Evolutionary conservation across 257 asterid species (phyloP).

Genomic region (Handroanthus guayacan): DNA sequence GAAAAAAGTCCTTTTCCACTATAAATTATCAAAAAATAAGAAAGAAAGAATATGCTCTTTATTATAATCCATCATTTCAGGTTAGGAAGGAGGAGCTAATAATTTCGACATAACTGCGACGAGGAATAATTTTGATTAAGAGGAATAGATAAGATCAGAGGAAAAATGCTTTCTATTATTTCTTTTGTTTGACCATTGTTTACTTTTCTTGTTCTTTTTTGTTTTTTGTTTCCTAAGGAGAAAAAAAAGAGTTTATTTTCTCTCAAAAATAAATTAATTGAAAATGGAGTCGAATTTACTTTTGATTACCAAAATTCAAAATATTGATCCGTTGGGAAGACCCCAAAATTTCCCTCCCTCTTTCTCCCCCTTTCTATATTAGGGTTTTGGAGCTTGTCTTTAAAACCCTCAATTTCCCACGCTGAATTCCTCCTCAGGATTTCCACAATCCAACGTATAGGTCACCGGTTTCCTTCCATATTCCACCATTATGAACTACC

Average conservation of each 20-base stretch:
- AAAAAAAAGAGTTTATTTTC: background rate
- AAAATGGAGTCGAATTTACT: background rate
- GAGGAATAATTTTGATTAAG: too few relatives aligned
- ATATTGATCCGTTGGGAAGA: slow-evolving; percentile 47
- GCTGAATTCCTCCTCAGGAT: slow-evolving; percentile 2
- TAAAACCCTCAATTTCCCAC: slow-evolving; percentile 29
- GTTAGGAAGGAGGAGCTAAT: too few relatives aligned
- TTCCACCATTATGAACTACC: slow-evolving; percentile 46
- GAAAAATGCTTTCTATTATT: background rate
- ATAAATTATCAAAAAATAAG: too few relatives aligned
- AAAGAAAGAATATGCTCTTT: too few relatives aligned
- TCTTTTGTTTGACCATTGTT: background rate
- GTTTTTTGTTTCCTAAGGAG: too few relatives aligned
- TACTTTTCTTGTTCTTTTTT: too few relatives aligned
- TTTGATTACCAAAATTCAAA: slow-evolving; percentile 41
- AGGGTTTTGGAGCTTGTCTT: slow-evolving; percentile 40
- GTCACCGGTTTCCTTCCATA: background rate
- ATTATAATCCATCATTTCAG: too few relatives aligned
- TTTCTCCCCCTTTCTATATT: slow-evolving; percentile 5
- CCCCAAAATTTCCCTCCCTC: slow-evolving; percentile 38
- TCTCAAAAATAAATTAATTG: background rate
- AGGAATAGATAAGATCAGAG: too few relatives aligned
- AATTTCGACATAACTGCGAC: too few relatives aligned
- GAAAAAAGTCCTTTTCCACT: too few relatives aligned
- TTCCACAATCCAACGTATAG: background rate